These are phyloP conservation scores for Melastoma candidum DNA, from an alignment of 441 rosid genomes.

Conservation along the genomic window DNA sequence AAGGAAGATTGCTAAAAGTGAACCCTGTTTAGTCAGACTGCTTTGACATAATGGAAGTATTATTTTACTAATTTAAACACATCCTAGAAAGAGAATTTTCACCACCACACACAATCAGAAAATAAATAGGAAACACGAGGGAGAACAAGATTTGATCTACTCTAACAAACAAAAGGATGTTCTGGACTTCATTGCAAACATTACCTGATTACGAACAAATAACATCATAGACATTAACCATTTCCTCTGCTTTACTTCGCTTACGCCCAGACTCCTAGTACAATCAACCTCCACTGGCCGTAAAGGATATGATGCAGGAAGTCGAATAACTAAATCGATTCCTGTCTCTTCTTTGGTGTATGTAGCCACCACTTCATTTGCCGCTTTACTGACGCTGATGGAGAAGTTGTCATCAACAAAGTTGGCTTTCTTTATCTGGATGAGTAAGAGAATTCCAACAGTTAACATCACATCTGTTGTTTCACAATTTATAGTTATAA, in stretches of 20 bases:
- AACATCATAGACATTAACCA: slow-evolving; percentile 94
- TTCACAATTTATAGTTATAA: background rate
- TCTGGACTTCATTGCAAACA: slow-evolving; percentile 6
- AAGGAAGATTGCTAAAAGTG: too few species aligned
- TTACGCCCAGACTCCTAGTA: slow-evolving; percentile 80
- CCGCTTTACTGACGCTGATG: slow-evolving; percentile 82
- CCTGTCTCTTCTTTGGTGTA: slow-evolving; percentile 94
- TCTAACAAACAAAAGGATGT: too few species aligned
- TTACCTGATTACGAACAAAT: slow-evolving; percentile 93
- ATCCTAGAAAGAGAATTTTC: too few species aligned
- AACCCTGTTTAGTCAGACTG: too few species aligned
- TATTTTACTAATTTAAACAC: too few species aligned
- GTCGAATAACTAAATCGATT: slow-evolving; percentile 86
- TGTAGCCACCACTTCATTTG: slow-evolving; percentile 92
- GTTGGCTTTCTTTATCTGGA: slow-evolving; percentile 85
- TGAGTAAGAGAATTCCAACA: slow-evolving; percentile 1
- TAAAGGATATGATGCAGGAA: slow-evolving; percentile 84
- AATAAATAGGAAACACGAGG: too few species aligned
- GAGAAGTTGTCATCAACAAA: slow-evolving; percentile 79
- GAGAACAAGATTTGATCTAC: too few species aligned
- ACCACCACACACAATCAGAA: too few species aligned
- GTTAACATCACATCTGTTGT: slow-evolving; percentile 1
- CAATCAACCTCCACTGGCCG: slow-evolving; percentile 82
- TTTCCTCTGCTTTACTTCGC: slow-evolving; percentile 91
- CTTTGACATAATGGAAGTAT: too few species aligned